Evolutionary conservation across 2,329 filamentous ascomycete genomes (phyloP).

Genomic region (Zarea fungicola): DNA sequence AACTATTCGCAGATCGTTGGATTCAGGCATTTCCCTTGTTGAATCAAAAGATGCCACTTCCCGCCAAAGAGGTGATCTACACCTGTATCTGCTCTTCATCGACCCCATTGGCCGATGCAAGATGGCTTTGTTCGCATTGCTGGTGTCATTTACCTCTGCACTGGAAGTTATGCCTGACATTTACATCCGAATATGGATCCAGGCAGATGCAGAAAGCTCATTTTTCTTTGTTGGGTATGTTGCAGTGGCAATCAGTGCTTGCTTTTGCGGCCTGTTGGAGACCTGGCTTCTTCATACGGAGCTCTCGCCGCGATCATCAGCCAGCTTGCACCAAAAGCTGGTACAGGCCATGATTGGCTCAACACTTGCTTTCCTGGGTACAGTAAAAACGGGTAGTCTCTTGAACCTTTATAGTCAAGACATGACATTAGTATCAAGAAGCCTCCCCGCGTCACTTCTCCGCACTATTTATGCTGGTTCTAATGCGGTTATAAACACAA

Average conservation of each 20-base stretch:
- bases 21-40: not conserved
- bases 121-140: not conserved
- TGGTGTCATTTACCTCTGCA: not conserved
- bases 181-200: not conserved
- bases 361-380: not conserved
- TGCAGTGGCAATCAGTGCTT: not conserved
- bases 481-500: not conserved
- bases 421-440: not conserved
- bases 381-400: not conserved
- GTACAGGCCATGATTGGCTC: not conserved
- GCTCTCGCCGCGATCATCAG: not conserved
- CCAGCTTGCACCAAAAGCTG: not conserved
- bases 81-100: not conserved
- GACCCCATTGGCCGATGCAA: not conserved
- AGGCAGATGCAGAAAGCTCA: not conserved
- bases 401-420: slow-evolving; percentile 1
- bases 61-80: not conserved
- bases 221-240: not conserved
- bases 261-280: not conserved
- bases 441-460: not conserved
- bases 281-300: not conserved
- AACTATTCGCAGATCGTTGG: not conserved
- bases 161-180: not conserved
- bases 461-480: not conserved
- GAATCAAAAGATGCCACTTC: not conserved